Evolutionary conservation across 2,329 filamentous ascomycete species (phyloP).

Genomic region (Cryphonectria japonica): DNA sequence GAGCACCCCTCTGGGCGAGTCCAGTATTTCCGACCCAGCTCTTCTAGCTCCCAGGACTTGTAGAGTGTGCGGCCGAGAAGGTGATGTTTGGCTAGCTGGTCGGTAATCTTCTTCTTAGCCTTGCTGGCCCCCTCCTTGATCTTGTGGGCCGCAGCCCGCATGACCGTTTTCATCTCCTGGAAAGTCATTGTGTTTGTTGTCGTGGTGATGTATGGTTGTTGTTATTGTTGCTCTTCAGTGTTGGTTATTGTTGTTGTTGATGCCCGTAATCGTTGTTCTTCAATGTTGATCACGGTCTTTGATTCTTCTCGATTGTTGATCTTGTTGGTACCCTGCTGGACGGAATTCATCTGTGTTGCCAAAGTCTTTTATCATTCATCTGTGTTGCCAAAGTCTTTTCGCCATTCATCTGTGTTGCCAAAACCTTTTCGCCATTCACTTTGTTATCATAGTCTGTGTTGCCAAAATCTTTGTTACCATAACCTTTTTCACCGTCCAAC

Average conservation of each 20-base stretch:
- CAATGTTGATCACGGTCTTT: background rate
- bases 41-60: background rate
- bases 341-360: too few relatives aligned
- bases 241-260: too few relatives aligned
- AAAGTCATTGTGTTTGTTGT: background rate
- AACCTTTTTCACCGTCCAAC: background rate
- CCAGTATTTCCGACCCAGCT: constrained; percentile 4
- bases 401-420: too few relatives aligned
- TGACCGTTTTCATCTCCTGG: background rate
- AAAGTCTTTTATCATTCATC: too few relatives aligned
- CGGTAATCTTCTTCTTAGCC: background rate
- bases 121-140: background rate
- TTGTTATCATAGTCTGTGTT: background rate
- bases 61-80: background rate
- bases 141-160: background rate
- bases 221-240: background rate
- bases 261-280: too few relatives aligned
- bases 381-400: too few relatives aligned
- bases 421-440: background rate
- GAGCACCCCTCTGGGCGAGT: background rate
- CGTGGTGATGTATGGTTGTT: background rate
- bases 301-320: background rate
- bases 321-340: too few relatives aligned
- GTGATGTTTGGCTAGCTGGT: background rate
- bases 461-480: background rate